A percentile compares a stretch with the other conserved stretches of the same genome.
Conservation (phyloP, 192 early-diverging fungal genomes). For the Globomyces pollinis-pini region DNA sequence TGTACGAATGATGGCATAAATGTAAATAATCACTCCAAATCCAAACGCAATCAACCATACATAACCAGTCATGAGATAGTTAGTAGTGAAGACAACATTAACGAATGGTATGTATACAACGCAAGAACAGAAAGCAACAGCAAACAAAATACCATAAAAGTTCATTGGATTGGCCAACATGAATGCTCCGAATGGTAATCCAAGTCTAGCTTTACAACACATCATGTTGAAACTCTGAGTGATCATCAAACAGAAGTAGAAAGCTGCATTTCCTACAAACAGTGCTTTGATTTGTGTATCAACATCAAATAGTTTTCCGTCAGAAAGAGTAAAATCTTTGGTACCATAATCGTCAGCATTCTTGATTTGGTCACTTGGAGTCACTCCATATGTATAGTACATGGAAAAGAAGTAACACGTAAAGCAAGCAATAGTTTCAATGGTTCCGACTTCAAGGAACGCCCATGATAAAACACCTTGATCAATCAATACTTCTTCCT, state of each 20-base stretch:
- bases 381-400: slow-evolving; percentile 50
- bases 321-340: slow-evolving; percentile 10
- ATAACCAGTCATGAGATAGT: slow-evolving; percentile 55
- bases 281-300: slow-evolving; percentile 50
- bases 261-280: slow-evolving; percentile 65
- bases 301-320: not conserved
- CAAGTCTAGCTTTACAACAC: slow-evolving; percentile 63
- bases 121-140: slow-evolving; percentile 55
- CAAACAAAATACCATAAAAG: slow-evolving; percentile 65
- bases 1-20: slow-evolving; percentile 63
- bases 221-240: slow-evolving; percentile 94
- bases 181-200: slow-evolving; percentile 45
- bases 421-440: slow-evolving; percentile 66
- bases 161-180: slow-evolving; percentile 72
- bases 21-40: slow-evolving; percentile 69
- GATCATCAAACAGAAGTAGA: slow-evolving; percentile 68
- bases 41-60: slow-evolving; percentile 83
- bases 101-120: slow-evolving; percentile 83
- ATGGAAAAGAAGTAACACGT: slow-evolving; percentile 74
- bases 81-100: slow-evolving; percentile 48
- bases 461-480: slow-evolving; percentile 69
- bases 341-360: not conserved
- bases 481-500: slow-evolving; percentile 87
- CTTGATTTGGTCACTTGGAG: slow-evolving; percentile 46
- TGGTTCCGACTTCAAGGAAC: slow-evolving; percentile 77